Evolutionary conservation across 495 filamentous ascomycete genomes (phyloP).

Genomic region (Corynascus novoguineensis): DNA sequence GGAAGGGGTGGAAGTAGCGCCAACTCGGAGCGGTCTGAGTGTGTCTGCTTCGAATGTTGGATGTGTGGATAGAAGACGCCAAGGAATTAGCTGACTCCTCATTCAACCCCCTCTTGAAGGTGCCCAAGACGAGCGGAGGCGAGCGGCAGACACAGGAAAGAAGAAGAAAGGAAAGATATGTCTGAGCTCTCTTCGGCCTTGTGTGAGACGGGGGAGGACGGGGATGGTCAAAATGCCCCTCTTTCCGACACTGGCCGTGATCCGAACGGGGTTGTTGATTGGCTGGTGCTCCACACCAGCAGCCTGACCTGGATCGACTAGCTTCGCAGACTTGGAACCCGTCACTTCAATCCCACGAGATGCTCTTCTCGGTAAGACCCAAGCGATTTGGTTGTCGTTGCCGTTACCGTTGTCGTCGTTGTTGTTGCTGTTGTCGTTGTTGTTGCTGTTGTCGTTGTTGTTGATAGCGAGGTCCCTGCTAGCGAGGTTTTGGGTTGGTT

Average conservation of each 20-base stretch:
- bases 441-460: too few species aligned
- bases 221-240: background rate
- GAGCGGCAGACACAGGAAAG: background rate
- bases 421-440: too few species aligned
- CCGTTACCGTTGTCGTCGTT: too few species aligned
- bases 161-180: too few species aligned
- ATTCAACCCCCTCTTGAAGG: background rate
- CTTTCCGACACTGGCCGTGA: constrained; percentile 1
- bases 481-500: too few species aligned
- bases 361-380: too few species aligned
- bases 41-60: background rate
- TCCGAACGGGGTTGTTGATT: constrained; percentile 1
- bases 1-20: background rate
- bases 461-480: background rate
- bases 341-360: background rate
- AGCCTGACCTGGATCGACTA: background rate
- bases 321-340: background rate
- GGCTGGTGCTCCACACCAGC: background rate
- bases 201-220: background rate
- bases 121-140: background rate
- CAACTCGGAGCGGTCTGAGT: background rate
- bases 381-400: too few species aligned
- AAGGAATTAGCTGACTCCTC: background rate
- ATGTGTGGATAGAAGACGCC: background rate
- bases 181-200: background rate